These are phyloP conservation scores for Austroboletus eburneus DNA, from an alignment of 768 basidiomycete genomes.

Conservation along the genomic window DNA sequence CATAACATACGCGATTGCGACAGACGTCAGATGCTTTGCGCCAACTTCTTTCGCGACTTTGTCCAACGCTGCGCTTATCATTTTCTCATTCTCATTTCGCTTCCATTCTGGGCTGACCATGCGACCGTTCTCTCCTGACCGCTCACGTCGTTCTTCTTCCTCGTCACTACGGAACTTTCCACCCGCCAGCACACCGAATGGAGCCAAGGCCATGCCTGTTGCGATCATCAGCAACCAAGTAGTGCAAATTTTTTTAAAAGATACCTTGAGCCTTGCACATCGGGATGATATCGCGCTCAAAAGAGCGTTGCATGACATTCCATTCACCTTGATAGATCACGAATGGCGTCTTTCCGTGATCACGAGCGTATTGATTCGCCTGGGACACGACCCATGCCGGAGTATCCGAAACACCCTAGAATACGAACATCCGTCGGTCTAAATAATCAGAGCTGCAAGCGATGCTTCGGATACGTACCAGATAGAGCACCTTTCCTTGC, in stretches of 20 bases:
- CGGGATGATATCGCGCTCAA: conserved; percentile 47
- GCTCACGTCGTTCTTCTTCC: conserved; percentile 27
- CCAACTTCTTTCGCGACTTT: conserved; percentile 48
- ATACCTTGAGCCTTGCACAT: no score
- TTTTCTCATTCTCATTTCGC: conserved; percentile 42
- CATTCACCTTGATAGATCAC: conserved; percentile 41
- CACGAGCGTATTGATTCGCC: conserved; percentile 40
- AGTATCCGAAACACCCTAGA: conserved; percentile 27
- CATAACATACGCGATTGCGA: conserved; percentile 45
- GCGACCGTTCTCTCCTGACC: conserved; percentile 14
- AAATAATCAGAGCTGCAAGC: background rate
- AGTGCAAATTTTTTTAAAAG: background rate
- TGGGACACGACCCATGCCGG: conserved; percentile 40
- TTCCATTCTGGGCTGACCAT: conserved; percentile 35
- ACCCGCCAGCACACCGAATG: conserved; percentile 33
- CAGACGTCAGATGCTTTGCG: conserved; percentile 41
- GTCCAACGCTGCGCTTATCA: no score
- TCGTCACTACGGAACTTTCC: conserved; percentile 32
- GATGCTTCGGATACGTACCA: conserved; percentile 10
- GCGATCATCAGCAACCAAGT: background rate
- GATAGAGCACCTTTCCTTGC: conserved; percentile 37
- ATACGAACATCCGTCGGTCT: background rate
- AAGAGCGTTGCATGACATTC: conserved; percentile 33
- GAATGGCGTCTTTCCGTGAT: conserved; percentile 42
- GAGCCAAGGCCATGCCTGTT: conserved; percentile 34